A percentile compares a stretch with the other conserved stretches of the same genome.
These are phyloP conservation scores for Talaromyces funiculosus DNA, from an alignment of 2,329 filamentous ascomycete genomes.

Conservation along the genomic window DNA sequence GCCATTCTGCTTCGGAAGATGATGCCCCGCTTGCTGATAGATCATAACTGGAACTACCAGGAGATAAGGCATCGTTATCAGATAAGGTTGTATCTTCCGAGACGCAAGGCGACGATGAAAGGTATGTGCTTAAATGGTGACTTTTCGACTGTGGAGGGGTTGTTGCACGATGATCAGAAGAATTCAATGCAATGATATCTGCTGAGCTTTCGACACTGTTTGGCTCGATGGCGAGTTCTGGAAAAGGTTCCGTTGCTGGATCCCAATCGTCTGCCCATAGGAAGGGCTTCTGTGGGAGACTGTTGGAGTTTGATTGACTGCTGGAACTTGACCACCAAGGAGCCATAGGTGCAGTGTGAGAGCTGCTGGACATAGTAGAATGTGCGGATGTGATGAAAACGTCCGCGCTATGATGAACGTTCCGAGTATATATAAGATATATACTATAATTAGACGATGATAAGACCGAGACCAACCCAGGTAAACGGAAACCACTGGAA, in stretches of 20 bases:
- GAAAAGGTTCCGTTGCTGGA: constrained; percentile 6
- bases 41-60: neutral
- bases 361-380: neutral
- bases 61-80: constrained; percentile 10
- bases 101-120: constrained; percentile 8
- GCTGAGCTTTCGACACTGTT: neutral
- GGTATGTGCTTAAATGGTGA: neutral
- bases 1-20: constrained; percentile 9
- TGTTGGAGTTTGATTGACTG: neutral
- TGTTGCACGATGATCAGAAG: neutral
- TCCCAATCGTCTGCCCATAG: constrained; percentile 7
- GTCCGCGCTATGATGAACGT: neutral
- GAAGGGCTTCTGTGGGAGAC: constrained; percentile 2
- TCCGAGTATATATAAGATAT: neutral
- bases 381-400: neutral
- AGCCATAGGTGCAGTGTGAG: neutral
- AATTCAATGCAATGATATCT: constrained; percentile 1
- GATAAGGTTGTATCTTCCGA: constrained; percentile 10
- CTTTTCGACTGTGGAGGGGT: neutral
- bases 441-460: constrained; percentile 1
- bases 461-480: neutral
- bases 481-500: neutral
- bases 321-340: constrained; percentile 1
- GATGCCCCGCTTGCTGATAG: neutral
- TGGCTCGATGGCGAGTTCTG: constrained; percentile 2